Percentiles rank a stretch among this genome's conserved stretches.
phyloP scores from a whole-genome alignment of 176 grass and related monocot species.

The Alopecurus myosuroides region DNA sequence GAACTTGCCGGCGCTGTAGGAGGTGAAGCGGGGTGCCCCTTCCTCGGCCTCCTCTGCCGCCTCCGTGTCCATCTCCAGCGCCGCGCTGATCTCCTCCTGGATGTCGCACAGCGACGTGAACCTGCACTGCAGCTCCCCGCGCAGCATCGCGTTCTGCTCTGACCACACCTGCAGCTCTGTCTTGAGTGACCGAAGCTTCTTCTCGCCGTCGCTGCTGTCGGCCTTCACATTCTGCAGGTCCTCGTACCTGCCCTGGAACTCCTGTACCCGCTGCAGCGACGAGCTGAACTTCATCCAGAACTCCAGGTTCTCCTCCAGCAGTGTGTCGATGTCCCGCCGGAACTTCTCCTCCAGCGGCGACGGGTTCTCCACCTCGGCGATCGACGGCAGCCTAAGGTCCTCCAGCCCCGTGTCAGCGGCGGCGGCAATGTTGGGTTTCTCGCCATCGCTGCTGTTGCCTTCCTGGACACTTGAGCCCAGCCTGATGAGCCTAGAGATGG shows the following conservation, averaged over 20 bases:
- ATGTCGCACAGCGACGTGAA: conserved; percentile 59
- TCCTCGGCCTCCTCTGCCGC: neutral
- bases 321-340: conserved; percentile 61
- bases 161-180: conserved; percentile 90
- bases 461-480: conserved; percentile 24
- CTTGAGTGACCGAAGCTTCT: conserved; percentile 67
- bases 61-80: conserved; percentile 4
- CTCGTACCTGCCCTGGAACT: conserved; percentile 56
- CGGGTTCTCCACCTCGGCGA: conserved; percentile 18
- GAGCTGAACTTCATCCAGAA: conserved; percentile 94
- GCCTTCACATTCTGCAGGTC: neutral
- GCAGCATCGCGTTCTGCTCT: conserved; percentile 68
- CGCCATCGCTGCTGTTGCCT: neutral
- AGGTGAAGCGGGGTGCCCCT: conserved; percentile 39
- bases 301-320: conserved; percentile 89
- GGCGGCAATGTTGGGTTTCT: neutral
- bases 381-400: conserved; percentile 21
- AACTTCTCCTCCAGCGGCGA: conserved; percentile 64
- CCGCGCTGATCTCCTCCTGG: conserved; percentile 68
- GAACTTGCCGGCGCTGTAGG: conserved; percentile 84
- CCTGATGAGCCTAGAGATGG: conserved; percentile 39
- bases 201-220: neutral
- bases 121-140: conserved; percentile 65
- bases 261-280: conserved; percentile 65
- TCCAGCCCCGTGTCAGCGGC: conserved; percentile 8